Evolutionary conservation across 164 flowering plant species (phyloP).

Genomic region (Taxillus chinensis): DNA sequence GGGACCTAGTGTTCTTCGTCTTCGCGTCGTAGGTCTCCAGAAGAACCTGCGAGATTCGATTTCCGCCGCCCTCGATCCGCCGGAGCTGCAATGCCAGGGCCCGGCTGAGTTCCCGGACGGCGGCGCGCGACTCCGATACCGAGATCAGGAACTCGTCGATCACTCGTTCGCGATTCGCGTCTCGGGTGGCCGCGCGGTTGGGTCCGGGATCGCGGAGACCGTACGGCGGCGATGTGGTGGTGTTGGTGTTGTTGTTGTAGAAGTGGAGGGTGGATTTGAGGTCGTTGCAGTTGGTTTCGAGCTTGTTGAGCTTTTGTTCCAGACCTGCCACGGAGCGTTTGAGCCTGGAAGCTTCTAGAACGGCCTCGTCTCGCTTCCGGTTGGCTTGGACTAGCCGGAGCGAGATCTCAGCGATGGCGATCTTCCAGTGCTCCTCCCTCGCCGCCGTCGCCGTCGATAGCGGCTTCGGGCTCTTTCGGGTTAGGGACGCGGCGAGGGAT

Average conservation of each 20-base stretch:
- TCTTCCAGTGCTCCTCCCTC: slow-evolving; percentile 71
- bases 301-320: slow-evolving; percentile 80
- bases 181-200: background rate
- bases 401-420: slow-evolving; percentile 59
- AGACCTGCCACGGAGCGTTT: slow-evolving; percentile 76
- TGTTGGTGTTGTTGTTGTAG: slow-evolving; percentile 26
- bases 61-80: slow-evolving; percentile 41
- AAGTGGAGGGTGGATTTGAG: slow-evolving; percentile 67
- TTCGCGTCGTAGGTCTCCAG: slow-evolving; percentile 54
- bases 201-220: too few species aligned
- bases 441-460: slow-evolving; percentile 8
- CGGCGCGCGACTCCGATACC: slow-evolving; percentile 52
- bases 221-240: background rate
- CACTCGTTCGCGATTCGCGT: slow-evolving; percentile 17
- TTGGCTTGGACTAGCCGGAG: slow-evolving; percentile 70
- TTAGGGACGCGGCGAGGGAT: slow-evolving; percentile 41
- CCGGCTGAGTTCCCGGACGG: slow-evolving; percentile 48
- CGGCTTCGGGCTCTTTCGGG: slow-evolving; percentile 46
- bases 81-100: slow-evolving; percentile 51
- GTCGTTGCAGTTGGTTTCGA: slow-evolving; percentile 61
- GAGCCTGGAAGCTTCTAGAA: slow-evolving; percentile 63
- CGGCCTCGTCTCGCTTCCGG: slow-evolving; percentile 69
- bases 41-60: slow-evolving; percentile 42
- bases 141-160: slow-evolving; percentile 49
- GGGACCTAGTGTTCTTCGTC: slow-evolving; percentile 35